A percentile compares a stretch with the other conserved stretches of the same genome.
Conservation (phyloP, 495 filamentous ascomycete genomes). For the Penicillium argentinense region DNA sequence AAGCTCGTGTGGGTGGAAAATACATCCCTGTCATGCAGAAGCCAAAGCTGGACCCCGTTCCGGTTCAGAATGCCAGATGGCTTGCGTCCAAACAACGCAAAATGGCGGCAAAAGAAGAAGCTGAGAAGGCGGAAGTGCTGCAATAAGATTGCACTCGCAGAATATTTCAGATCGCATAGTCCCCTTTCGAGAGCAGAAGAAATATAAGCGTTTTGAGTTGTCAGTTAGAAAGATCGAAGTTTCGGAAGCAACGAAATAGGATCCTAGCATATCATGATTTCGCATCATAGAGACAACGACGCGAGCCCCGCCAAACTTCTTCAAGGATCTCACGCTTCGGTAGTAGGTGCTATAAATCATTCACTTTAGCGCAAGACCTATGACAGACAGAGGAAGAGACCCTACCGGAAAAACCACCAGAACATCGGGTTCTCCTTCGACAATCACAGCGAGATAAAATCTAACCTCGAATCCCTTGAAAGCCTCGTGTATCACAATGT, state of each 20-base stretch:
- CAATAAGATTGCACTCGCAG: slow-evolving; percentile 13
- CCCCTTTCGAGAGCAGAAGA: too few relatives aligned
- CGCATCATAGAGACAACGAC: slow-evolving; percentile 73
- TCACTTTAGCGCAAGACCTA: slow-evolving; percentile 6
- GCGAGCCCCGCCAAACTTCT: slow-evolving; percentile 78
- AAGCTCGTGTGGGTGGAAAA: slow-evolving; percentile 54
- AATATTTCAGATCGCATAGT: slow-evolving; percentile 12
- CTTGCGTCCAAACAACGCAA: slow-evolving; percentile 66
- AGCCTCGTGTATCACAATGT: slow-evolving; percentile 93
- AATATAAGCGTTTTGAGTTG: too few relatives aligned
- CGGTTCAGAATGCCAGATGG: slow-evolving; percentile 76
- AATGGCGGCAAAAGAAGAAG: slow-evolving; percentile 19
- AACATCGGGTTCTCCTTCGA: slow-evolving; percentile 84
- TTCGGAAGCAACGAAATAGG: too few relatives aligned
- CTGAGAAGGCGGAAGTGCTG: slow-evolving; percentile 10
- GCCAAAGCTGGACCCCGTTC: slow-evolving; percentile 58
- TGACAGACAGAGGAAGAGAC: slow-evolving; percentile 2
- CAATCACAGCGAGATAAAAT: slow-evolving; percentile 86
- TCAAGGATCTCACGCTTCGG: slow-evolving; percentile 71
- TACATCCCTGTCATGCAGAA: slow-evolving; percentile 74
- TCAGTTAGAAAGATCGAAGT: too few relatives aligned
- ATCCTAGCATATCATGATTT: slow-evolving; percentile 36
- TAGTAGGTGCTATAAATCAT: slow-evolving; percentile 55
- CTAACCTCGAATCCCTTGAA: slow-evolving; percentile 90
- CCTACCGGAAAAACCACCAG: slow-evolving; percentile 89